phyloP scores from a whole-genome alignment of 305 asterid genomes.

The Fraxinus ornus region DNA sequence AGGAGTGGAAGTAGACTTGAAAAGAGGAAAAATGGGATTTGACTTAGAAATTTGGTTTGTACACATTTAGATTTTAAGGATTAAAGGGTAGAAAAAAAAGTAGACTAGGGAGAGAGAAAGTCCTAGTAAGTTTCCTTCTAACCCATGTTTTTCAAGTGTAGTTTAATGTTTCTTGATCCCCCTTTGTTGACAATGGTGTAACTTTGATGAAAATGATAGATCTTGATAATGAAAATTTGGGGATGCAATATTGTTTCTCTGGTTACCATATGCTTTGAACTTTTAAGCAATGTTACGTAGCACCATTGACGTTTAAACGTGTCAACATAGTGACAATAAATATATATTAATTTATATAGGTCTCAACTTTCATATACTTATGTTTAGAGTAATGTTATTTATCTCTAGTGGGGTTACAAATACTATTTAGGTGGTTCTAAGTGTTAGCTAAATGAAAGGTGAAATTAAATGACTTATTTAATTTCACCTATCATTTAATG shows the following conservation, averaged over 20 bases:
- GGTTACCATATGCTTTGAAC: not conserved
- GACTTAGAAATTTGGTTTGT: constrained; percentile 28
- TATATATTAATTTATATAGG: not conserved
- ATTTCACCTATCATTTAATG: too few relatives aligned
- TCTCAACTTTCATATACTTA: not conserved
- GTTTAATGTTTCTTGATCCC: constrained; percentile 18
- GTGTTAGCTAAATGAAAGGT: too few relatives aligned
- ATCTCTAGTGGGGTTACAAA: too few relatives aligned
- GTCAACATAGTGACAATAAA: not conserved
- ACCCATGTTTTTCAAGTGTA: constrained; percentile 18
- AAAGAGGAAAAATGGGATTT: constrained; percentile 16
- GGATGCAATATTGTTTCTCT: not conserved
- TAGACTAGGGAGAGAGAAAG: constrained; percentile 4
- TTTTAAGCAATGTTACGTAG: not conserved
- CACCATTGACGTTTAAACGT: not conserved
- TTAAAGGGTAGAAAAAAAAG: not conserved
- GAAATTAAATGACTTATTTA: too few relatives aligned
- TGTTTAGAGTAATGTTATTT: too few relatives aligned
- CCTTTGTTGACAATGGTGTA: not conserved
- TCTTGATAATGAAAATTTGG: not conserved
- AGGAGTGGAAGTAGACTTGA: constrained; percentile 4
- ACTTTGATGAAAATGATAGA: not conserved
- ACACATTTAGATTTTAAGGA: constrained; percentile 15
- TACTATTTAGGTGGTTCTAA: too few relatives aligned
- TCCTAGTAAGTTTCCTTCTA: constrained; percentile 6